Conservation (phyloP, 2,329 filamentous ascomycete species). For the Tolypocladium nubicola region DNA sequence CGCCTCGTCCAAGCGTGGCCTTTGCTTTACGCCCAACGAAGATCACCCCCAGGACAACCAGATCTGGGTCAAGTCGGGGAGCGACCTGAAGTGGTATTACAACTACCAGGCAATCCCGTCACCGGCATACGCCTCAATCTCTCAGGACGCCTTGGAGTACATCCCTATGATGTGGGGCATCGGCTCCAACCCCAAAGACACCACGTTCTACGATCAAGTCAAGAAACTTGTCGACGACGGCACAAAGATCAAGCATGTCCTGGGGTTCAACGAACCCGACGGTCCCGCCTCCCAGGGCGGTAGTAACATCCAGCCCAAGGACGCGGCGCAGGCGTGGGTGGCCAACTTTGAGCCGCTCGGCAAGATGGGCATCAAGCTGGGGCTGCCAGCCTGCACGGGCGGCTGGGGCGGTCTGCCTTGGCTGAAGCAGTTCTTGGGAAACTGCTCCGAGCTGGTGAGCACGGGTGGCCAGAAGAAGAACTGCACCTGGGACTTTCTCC, state of each 20-base stretch:
- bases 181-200: slow-evolving; percentile 34
- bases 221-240: slow-evolving; percentile 38
- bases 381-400: slow-evolving; percentile 61
- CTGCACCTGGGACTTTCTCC: slow-evolving; percentile 54
- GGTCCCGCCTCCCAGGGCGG: slow-evolving; percentile 45
- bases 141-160: slow-evolving; percentile 55
- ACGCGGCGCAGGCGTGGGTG: slow-evolving; percentile 60
- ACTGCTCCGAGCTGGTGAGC: slow-evolving; percentile 50
- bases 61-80: slow-evolving; percentile 47
- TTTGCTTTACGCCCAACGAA: slow-evolving; percentile 53
- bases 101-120: slow-evolving; percentile 58
- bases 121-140: slow-evolving; percentile 31
- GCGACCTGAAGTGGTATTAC: slow-evolving; percentile 73
- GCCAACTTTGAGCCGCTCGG: slow-evolving; percentile 60
- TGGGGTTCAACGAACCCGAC: slow-evolving; percentile 78
- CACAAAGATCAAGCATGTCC: slow-evolving; percentile 52
- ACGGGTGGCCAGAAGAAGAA: slow-evolving; percentile 27
- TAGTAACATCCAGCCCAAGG: slow-evolving; percentile 45
- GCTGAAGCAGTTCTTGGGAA: slow-evolving; percentile 54
- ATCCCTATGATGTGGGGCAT: slow-evolving; percentile 75
- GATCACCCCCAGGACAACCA: slow-evolving; percentile 49
- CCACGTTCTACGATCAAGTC: slow-evolving; percentile 51
- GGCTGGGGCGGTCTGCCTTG: slow-evolving; percentile 50
- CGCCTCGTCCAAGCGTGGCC: slow-evolving; percentile 52
- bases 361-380: slow-evolving; percentile 53